A percentile compares a stretch with the other conserved stretches of the same genome.
These are phyloP conservation scores for Alloascoidea hylecoeti DNA, from an alignment of 805 yeast genomes.

Conservation along the genomic window DNA sequence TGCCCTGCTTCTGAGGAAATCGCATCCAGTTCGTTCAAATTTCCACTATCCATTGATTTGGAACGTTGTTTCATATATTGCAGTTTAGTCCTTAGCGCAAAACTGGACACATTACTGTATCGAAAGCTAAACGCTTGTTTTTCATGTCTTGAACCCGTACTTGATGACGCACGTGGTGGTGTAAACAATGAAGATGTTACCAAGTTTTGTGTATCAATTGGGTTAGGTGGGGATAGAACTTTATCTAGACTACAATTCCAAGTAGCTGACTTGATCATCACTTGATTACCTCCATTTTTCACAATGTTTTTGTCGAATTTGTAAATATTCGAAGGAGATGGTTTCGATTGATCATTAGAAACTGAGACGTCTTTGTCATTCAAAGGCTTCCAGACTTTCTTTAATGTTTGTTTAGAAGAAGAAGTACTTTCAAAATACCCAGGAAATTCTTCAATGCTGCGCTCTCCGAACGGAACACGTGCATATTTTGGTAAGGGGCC, in stretches of 20 bases:
- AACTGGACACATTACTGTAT: background rate
- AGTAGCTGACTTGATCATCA: background rate
- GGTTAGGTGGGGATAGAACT: no score
- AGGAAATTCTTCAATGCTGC: slow-evolving; percentile 1
- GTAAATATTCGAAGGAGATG: no score
- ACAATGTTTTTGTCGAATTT: background rate
- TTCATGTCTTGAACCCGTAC: background rate
- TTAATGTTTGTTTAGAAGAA: background rate
- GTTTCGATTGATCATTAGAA: background rate
- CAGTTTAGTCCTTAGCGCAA: background rate
- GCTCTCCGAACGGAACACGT: background rate
- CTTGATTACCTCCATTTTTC: no score
- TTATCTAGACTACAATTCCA: background rate
- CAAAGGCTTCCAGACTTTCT: background rate
- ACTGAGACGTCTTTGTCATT: no score
- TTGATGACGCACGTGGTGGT: background rate
- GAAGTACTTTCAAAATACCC: background rate
- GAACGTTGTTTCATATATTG: background rate
- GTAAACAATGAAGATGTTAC: background rate
- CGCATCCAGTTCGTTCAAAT: slow-evolving; percentile 25
- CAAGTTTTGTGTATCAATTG: background rate
- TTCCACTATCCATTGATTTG: background rate
- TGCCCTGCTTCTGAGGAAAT: slow-evolving; percentile 88
- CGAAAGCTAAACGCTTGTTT: background rate
- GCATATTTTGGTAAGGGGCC: no score